Base-by-base conservation (phyloP, 352 stramenopile species). In the Pythium brachiatum region DNA sequence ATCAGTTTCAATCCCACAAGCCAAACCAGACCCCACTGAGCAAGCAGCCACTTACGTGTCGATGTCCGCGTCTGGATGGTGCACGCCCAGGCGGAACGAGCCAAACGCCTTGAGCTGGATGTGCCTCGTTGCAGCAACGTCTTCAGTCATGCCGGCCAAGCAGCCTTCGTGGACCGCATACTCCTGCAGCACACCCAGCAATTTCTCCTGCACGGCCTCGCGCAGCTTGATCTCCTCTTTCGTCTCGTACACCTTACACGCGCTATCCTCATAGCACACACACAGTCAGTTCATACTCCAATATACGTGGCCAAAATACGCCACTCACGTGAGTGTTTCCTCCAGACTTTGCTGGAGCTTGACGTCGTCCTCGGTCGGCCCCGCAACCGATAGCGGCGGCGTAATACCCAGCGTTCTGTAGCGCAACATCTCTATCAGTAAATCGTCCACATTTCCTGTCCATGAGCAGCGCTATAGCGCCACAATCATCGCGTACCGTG, bases 31-130 rank as follows among this genome's bases (percentile, higher is more conserved):
- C 25, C 39, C 18, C 13, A 7, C 15, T 26, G 13, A 20, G 1
- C 9, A 54, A 16, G 23, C 9, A 20, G 3, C 8, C 8, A 66
- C 75, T 39, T 70, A 94, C 85, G 80, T 85, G 64, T 96, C 87
- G 51, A 96, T 96, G 59, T 96, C 87, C 1, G 87, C 85, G 15
- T 96, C 88, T 18, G 73, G 78, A 31, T 80, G 91, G 62, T 97
- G 88, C 3, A 96, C 88, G 21, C 83, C 82, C 3, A 97, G 80
- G 7, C 86, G 75, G 48, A 89, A 96, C 0, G 92, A 98, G 39
- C 96, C 96, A 76, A 98, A 98, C 3, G 89, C 96, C 36, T 87
- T 78, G 12, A 98, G 62, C 55, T 92, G 73, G 53, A 94, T 21
- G 34, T 67, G 60, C 61, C 69, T 83, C 20, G 41, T 46, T 7